These are phyloP conservation scores for Hypomyces rosellus DNA, from an alignment of 2,329 filamentous ascomycete genomes.

Conservation along the genomic window DNA sequence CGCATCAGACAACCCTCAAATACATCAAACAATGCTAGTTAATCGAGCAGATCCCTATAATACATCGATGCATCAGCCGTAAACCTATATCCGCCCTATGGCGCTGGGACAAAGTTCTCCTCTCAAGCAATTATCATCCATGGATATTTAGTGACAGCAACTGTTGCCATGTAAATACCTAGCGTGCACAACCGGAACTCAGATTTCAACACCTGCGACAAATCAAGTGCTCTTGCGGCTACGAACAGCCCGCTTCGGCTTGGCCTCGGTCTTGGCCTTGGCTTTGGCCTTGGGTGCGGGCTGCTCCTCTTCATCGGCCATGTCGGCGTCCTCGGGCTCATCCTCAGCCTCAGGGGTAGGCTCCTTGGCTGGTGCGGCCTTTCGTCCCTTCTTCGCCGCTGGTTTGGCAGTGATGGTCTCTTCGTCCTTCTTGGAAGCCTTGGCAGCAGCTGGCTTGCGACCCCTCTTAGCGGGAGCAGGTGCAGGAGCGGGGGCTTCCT, in stretches of 20 bases:
- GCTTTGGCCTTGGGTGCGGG: not conserved
- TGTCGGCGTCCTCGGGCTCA: not conserved
- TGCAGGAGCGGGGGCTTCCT: slow-evolving; percentile 4
- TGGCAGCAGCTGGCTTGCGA: slow-evolving; percentile 11
- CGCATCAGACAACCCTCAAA: too few relatives aligned
- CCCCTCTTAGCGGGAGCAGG: slow-evolving; percentile 9
- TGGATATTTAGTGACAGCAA: too few relatives aligned
- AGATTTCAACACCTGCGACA: not conserved
- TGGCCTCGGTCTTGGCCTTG: slow-evolving; percentile 13
- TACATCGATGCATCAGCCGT: too few relatives aligned
- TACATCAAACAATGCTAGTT: too few relatives aligned
- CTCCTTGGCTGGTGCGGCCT: slow-evolving; percentile 1
- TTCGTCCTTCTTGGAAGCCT: slow-evolving; percentile 11
- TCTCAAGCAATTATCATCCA: too few relatives aligned
- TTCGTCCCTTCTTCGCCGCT: slow-evolving; percentile 24
- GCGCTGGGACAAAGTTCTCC: too few relatives aligned
- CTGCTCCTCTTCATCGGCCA: slow-evolving; percentile 3
- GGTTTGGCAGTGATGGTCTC: slow-evolving; percentile 14
- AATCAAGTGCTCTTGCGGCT: slow-evolving; percentile 17
- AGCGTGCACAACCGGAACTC: not conserved
- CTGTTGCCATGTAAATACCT: too few relatives aligned
- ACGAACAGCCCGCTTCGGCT: slow-evolving; percentile 8
- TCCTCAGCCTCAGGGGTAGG: slow-evolving; percentile 3
- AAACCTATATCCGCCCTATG: too few relatives aligned
- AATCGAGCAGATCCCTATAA: too few relatives aligned